Evolutionary conservation across 2,329 filamentous ascomycete genomes (phyloP).

Genomic region (Apiospora malaysiana): DNA sequence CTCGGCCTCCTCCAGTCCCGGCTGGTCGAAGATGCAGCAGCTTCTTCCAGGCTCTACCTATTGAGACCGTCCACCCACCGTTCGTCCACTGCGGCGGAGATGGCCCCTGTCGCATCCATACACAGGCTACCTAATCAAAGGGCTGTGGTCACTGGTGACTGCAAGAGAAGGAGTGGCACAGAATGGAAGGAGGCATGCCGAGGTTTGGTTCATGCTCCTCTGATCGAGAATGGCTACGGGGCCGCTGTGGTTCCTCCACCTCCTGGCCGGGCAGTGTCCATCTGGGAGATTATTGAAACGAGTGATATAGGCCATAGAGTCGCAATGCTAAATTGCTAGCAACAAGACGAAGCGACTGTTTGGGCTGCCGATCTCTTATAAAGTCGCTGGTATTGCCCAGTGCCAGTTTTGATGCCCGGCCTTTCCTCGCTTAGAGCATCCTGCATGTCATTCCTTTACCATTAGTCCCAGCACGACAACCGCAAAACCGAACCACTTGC

Average conservation of each 20-base stretch:
- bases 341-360: neutral
- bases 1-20: too few relatives aligned
- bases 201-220: neutral
- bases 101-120: neutral
- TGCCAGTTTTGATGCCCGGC: too few relatives aligned
- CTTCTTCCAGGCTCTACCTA: too few relatives aligned
- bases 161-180: neutral
- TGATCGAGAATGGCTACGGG: slow-evolving; percentile 2
- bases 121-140: neutral
- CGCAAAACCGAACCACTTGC: neutral
- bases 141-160: neutral
- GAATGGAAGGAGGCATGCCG: neutral
- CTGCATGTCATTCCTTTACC: neutral
- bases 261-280: neutral
- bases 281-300: neutral
- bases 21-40: too few relatives aligned
- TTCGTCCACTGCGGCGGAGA: neutral
- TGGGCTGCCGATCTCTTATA: neutral
- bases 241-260: neutral
- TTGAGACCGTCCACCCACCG: neutral
- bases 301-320: neutral
- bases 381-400: neutral
- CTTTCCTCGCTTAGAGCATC: neutral
- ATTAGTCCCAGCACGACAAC: neutral
- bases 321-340: neutral